Evolutionary conservation across 1,284 basidiomycete species (phyloP).

Genomic region (Entoloma clypeatum): DNA sequence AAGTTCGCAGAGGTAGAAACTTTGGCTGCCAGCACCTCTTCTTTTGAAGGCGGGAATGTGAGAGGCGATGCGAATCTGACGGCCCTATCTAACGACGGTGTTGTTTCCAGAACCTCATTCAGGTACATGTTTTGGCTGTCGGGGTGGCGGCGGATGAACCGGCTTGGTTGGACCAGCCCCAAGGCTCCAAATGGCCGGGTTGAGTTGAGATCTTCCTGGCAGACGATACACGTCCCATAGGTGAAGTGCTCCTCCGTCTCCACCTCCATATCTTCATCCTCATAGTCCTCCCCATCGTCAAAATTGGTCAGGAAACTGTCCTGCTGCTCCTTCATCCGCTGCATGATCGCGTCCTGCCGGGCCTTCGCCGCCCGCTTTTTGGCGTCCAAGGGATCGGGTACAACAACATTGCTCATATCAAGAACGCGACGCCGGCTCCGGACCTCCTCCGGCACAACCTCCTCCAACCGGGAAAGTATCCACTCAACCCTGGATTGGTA

Average conservation of each 20-base stretch:
- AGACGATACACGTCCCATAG: constrained; percentile 94
- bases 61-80: constrained; percentile 23
- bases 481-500: constrained; percentile 72
- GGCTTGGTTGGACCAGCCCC: constrained; percentile 88
- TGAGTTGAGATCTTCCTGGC: constrained; percentile 87
- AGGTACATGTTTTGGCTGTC: constrained; percentile 68
- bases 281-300: constrained; percentile 61
- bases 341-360: constrained; percentile 86
- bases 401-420: constrained; percentile 30
- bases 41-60: constrained; percentile 54
- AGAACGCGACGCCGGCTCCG: constrained; percentile 43
- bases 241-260: constrained; percentile 48
- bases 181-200: constrained; percentile 82
- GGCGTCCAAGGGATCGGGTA: constrained; percentile 56
- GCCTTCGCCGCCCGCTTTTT: constrained; percentile 82
- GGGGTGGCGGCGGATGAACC: constrained; percentile 77
- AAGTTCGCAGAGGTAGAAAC: constrained; percentile 49
- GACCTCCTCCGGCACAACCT: constrained; percentile 55
- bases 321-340: constrained; percentile 90
- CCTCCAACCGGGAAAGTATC: constrained; percentile 64
- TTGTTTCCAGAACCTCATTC: constrained; percentile 70
- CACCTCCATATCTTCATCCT: constrained; percentile 51
- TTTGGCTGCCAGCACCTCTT: constrained; percentile 47
- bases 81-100: constrained; percentile 63
- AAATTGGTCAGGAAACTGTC: constrained; percentile 79